Base-by-base conservation (phyloP, 164 flowering plant genomes). In the Brasenia schreberi region DNA sequence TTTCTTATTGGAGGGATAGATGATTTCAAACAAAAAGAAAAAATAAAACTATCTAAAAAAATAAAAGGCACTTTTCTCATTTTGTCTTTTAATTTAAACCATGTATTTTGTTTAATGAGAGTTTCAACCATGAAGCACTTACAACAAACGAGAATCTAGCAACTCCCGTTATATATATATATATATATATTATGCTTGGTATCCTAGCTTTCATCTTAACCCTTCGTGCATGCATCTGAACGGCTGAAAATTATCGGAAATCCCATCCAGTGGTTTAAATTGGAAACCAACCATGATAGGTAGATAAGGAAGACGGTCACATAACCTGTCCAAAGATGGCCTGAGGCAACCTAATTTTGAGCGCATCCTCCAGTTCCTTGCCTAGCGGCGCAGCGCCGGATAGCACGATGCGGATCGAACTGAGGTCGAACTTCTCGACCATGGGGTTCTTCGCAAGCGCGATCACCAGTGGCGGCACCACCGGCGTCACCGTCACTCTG, bases 331-430 rank as follows among this genome's bases (percentile, higher is more conserved):
- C 95, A 4, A 88, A 67, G 0, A 72, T 18, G 5, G 95, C 91
- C 43, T 79, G 82, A 19, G 95, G 95, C 12, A 88, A 64, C 52
- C 83, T 70, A 23, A 62, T 71, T 7, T 68, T 69, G 67, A 88
- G 82, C 0, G 88, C 82, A 42, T 69, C 82, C 65, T 88, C 87
- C 3, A 90, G 82, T 74, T 87, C 89, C 82, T 83, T 84, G 56
- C 89, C 90, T 33, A 88, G 77, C 18, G 97, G 97, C 0, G 97
- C 97, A 6, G 87, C 97, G 5, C 95, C 97, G 0, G 89, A 86
- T 42, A 82, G 39, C 5, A 88, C 82, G 52, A 81, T 66, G 72
- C 92, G 59, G 14, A 90, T 81, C 18, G 95, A 85, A 70, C 81
- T 76, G 39, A 88, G 70, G 58, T 90, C 87, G 59, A 61, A 85